Percentiles rank a stretch among this genome's conserved stretches.
These are phyloP conservation scores for Triticum monococcum DNA, from an alignment of 176 grass and related monocot genomes.

Conservation along the genomic window DNA sequence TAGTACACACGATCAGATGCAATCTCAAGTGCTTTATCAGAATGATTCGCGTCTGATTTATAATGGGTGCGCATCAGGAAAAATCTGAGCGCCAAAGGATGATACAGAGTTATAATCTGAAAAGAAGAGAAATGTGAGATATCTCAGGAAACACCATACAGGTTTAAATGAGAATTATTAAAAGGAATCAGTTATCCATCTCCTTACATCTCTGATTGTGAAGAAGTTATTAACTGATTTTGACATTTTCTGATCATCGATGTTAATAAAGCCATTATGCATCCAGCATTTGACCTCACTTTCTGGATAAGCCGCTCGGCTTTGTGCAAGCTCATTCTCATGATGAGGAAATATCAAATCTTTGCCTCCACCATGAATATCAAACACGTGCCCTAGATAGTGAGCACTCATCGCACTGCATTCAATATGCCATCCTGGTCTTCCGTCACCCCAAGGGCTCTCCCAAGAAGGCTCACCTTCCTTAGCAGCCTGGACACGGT, in stretches of 20 bases:
- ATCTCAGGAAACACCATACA: background rate
- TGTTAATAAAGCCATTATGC: conserved; percentile 78
- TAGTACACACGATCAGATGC: conserved; percentile 87
- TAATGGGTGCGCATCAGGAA: conserved; percentile 98
- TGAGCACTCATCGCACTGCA: conserved; percentile 79
- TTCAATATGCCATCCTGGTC: conserved; percentile 89
- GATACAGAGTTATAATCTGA: conserved; percentile 83
- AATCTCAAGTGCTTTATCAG: conserved; percentile 55
- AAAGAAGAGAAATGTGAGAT: background rate
- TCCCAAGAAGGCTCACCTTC: conserved; percentile 68
- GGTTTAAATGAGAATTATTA: background rate
- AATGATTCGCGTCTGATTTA: conserved; percentile 84
- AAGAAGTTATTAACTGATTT: conserved; percentile 86
- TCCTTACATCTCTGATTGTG: conserved; percentile 88
- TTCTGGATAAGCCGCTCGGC: conserved; percentile 53
- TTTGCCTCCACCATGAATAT: conserved; percentile 81
- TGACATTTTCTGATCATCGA: conserved; percentile 69
- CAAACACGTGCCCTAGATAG: conserved; percentile 62
- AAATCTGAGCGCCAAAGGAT: conserved; percentile 90
- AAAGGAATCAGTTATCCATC: background rate
- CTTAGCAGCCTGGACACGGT: conserved; percentile 45
- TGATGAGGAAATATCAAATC: conserved; percentile 83
- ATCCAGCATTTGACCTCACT: conserved; percentile 59
- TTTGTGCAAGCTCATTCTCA: conserved; percentile 82
- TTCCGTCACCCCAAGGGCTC: conserved; percentile 73